Evolutionary conservation across 2,329 filamentous ascomycete species (phyloP).

Genomic region (Aspergillus sp.): DNA sequence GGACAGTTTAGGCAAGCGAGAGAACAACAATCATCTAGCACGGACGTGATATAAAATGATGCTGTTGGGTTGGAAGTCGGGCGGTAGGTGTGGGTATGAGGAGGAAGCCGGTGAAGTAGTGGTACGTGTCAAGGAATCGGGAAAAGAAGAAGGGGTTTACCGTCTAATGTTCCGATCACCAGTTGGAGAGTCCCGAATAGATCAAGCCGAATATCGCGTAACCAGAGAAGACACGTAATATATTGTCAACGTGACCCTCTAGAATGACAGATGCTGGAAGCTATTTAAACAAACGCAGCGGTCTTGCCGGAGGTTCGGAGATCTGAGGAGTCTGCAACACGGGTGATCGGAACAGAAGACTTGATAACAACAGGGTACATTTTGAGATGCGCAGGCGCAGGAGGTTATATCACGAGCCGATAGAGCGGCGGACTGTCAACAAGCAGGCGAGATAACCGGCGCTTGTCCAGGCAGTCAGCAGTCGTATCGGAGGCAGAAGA

Average conservation of each 20-base stretch:
- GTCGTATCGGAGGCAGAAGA: conserved; percentile 19
- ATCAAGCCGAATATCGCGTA: conserved; percentile 23
- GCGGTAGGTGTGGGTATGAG: neutral
- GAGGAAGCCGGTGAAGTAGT: neutral
- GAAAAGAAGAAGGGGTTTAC: conserved; percentile 14
- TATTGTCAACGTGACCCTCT: conserved; percentile 21
- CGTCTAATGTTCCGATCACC: conserved; percentile 31
- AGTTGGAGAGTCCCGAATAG: conserved; percentile 26
- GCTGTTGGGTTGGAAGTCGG: conserved; percentile 8
- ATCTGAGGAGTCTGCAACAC: conserved; percentile 39
- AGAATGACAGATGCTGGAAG: conserved; percentile 15
- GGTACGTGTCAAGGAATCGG: conserved; percentile 16
- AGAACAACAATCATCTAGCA: conserved; percentile 6
- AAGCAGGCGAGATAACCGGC: conserved; percentile 34
- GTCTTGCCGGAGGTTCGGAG: conserved; percentile 31
- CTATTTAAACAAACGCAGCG: conserved; percentile 30
- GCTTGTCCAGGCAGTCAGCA: conserved; percentile 35
- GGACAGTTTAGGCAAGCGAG: conserved; percentile 9
- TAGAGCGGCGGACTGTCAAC: conserved; percentile 33
- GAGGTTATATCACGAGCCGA: conserved; percentile 30
- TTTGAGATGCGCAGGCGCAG: conserved; percentile 32
- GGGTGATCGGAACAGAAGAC: conserved; percentile 40
- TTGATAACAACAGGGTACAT: conserved; percentile 42
- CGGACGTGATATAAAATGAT: neutral
- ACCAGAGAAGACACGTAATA: conserved; percentile 20